Evolutionary conservation across 164 flowering plant species (phyloP), one percentile per base, ranked within the genome.

Genomic region (Pachysandra terminalis): DNA sequence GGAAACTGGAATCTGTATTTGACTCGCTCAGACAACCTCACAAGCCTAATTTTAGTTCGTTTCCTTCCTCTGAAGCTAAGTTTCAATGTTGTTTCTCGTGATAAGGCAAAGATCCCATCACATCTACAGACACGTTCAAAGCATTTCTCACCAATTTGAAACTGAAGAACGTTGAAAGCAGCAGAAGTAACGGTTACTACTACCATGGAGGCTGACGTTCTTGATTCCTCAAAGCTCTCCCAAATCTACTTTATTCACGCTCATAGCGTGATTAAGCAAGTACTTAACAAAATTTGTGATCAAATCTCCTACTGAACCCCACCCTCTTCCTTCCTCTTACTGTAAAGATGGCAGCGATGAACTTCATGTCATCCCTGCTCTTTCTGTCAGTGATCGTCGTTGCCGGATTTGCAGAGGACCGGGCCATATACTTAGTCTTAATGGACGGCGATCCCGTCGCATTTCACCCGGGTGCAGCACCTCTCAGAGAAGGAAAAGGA

Each of bases 391-490:
- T 37, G 56, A 64, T 71, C 23, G 53, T 64, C 15, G n/a, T 17
- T 2, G 49, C 28, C 3, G 64, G 79, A 55, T 61, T 62, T 32
- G 81, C 81, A 48, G 93, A 82, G 71, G 79, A 83, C 17, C 71
- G 75, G 74, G 70, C 71, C 8, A 75, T 87, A 40, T 90, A 83
- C 68, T 69, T 90, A 66, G 96, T 88, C 65, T 64, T 88, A 59
- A 67, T 88, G 81, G 90, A 93, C 73, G 96, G 83, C 58, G 85
- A 86, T 0, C 82, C 93, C 0, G 80, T 83, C 63, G 96, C 90
- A 25, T 90, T 90, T 71, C 80, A 58, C 70, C 80, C 59, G 54
- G 73, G 21, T 25, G 26, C 35, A 16, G 54, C 6, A 3, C 63
- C 68, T 26, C 56, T 26, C n/a, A 45, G 71, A 60, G 61, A 65